Base-by-base conservation (phyloP, 768 basidiomycete genomes). In the Clitopilus passeckerianus region DNA sequence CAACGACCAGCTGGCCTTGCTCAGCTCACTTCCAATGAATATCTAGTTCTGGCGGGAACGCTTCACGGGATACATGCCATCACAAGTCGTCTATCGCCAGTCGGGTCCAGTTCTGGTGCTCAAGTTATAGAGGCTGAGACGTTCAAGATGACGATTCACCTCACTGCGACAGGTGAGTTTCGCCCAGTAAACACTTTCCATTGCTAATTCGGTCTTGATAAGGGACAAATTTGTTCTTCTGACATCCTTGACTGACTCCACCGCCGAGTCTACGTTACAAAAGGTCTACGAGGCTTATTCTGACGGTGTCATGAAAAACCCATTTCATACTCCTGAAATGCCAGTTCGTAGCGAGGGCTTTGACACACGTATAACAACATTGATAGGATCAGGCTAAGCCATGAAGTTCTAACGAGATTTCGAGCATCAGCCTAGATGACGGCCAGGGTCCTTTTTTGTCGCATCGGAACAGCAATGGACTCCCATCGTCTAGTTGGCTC, bases 251-350 rank as follows among this genome's bases (percentile, higher is more conserved):
- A 78, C 84, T 1, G 91, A 93, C 65, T 75, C 84, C 7, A 82
- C 82, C 1, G 85, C 90, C 34, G 93, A 83, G 55, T 66, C 82
- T 2, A 77, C 89, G 20, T 76, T 99, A 41, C 87, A 89, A 66
- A 91, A 87, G 70, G 87, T 94, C 53, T 98, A 98, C 72, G 94
- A 98, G 71, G 85, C 84, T 18, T 99, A 98, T 71, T 83, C 95
- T 0, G 97, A 98, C 68, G 86, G 91, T 1, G 95, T 95, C 57
- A 96, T 98, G 93, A 98, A 98, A 79, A 98, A 98, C 68, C 97
- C 97, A 0, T 99, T 99, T 74, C 94, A 98, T 72, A 96, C 94
- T 5, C 91, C 91, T n/a, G 97, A 98, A 71, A 99, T 98, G 96
- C 97, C 97, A 1, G 95, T 98, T 64, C 85, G 97, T 53, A 93